A percentile compares a stretch with the other conserved stretches of the same genome.
Evolutionary conservation across 805 yeast genomes (phyloP).

Genomic region (Candida multigemmis): DNA sequence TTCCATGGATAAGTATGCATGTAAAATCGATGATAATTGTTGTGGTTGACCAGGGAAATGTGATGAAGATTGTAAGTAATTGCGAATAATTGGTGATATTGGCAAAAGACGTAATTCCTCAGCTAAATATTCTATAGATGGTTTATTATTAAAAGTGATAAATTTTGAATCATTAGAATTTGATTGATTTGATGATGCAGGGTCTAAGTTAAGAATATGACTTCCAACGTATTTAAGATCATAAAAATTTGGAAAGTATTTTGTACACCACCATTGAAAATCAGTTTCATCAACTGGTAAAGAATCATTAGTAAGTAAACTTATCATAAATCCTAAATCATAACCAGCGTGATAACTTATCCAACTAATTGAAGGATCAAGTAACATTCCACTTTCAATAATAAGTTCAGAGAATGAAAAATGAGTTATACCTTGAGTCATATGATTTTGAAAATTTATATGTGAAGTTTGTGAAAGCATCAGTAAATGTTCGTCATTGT

Average conservation of each 20-base stretch:
- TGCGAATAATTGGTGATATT: conserved; percentile 41
- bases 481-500: conserved; percentile 75
- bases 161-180: conserved; percentile 6
- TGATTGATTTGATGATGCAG: conserved; percentile 10
- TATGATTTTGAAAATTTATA: conserved; percentile 68
- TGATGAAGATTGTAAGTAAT: conserved; percentile 18
- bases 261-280: conserved; percentile 59
- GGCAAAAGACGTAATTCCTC: conserved; percentile 61
- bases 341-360: conserved; percentile 89
- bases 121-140: conserved; percentile 53
- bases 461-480: conserved; percentile 71
- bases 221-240: conserved; percentile 60
- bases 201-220: conserved; percentile 24
- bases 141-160: conserved; percentile 25
- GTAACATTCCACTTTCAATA: conserved; percentile 76
- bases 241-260: conserved; percentile 73
- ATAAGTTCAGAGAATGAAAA: conserved; percentile 76
- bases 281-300: conserved; percentile 80
- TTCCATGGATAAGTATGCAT: conserved; percentile 56
- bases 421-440: conserved; percentile 68
- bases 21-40: conserved; percentile 40
- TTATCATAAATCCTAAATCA: conserved; percentile 83
- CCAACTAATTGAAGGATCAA: conserved; percentile 73
- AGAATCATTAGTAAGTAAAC: conserved; percentile 61
- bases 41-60: conserved; percentile 18